These are phyloP conservation scores for Crinitomyces ghanaensis DNA, from an alignment of 805 yeast species.

Conservation along the genomic window DNA sequence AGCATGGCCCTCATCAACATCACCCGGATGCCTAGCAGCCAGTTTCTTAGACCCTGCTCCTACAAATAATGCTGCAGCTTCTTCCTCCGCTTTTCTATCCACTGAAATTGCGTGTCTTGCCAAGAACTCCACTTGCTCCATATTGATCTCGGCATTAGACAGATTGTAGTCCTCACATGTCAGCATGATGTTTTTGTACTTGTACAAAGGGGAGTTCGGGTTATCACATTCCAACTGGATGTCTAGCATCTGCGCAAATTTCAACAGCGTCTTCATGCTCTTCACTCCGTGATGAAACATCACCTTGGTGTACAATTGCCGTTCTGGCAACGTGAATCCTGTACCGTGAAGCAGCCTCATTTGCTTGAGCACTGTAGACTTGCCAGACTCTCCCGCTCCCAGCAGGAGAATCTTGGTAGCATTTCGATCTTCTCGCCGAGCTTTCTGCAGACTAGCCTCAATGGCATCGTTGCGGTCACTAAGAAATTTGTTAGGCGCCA, in stretches of 20 bases:
- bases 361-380: conserved; percentile 85
- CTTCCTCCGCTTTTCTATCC: too few relatives aligned
- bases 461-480: conserved; percentile 32
- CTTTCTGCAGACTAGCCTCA: conserved; percentile 26
- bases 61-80: background rate
- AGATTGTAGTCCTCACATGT: conserved; percentile 7
- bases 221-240: conserved; percentile 58
- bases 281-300: conserved; percentile 90
- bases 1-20: background rate
- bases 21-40: too few relatives aligned
- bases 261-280: conserved; percentile 64
- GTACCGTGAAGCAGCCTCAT: conserved; percentile 75
- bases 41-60: too few relatives aligned
- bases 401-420: conserved; percentile 50
- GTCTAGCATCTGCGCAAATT: conserved; percentile 60
- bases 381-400: conserved; percentile 94
- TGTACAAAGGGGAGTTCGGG: conserved; percentile 25
- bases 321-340: conserved; percentile 71
- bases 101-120: background rate
- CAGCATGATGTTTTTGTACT: conserved; percentile 28
- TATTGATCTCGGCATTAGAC: conserved; percentile 18
- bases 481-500: too few relatives aligned
- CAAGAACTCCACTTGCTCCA: conserved; percentile 49
- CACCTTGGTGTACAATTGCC: conserved; percentile 69
- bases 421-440: conserved; percentile 22